Conservation (phyloP, 192 early-diverging fungal genomes). For the Linnemannia elongata region DNA sequence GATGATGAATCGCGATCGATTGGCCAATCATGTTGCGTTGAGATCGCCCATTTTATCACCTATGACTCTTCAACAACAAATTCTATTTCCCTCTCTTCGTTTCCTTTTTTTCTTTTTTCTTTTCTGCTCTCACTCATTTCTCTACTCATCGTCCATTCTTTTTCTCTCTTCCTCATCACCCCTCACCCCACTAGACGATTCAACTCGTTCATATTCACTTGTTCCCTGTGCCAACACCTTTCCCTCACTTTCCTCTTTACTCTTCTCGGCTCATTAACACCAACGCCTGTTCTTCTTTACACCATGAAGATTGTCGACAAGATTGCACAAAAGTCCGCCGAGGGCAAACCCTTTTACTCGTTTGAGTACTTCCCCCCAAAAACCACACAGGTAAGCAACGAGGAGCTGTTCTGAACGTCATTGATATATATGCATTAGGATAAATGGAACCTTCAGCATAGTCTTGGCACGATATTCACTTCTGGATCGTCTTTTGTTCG, state of each 20-base stretch:
- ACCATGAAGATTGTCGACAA: slow-evolving; percentile 79
- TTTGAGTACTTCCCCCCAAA: slow-evolving; percentile 98
- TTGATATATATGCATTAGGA: neutral
- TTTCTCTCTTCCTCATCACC: neutral
- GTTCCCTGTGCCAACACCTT: neutral
- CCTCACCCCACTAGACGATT: neutral
- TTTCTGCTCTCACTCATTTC: slow-evolving; percentile 14
- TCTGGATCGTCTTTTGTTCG: slow-evolving; percentile 35
- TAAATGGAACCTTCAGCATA: neutral
- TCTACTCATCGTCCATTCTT: neutral
- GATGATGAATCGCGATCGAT: neutral
- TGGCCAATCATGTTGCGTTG: neutral
- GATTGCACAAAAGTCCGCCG: slow-evolving; percentile 68
- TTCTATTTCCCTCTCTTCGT: neutral
- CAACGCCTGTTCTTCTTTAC: neutral
- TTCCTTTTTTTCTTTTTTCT: neutral
- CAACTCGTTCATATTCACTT: neutral
- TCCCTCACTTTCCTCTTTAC: neutral
- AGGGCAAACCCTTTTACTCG: slow-evolving; percentile 78
- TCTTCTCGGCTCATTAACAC: neutral
- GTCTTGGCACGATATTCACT: slow-evolving; percentile 47
- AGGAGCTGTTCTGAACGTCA: slow-evolving; percentile 7
- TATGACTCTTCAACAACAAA: slow-evolving; percentile 19
- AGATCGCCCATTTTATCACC: neutral
- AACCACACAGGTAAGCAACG: slow-evolving; percentile 71